Conservation (phyloP, 2,329 filamentous ascomycete genomes). For the Lithohypha guttulata region DNA sequence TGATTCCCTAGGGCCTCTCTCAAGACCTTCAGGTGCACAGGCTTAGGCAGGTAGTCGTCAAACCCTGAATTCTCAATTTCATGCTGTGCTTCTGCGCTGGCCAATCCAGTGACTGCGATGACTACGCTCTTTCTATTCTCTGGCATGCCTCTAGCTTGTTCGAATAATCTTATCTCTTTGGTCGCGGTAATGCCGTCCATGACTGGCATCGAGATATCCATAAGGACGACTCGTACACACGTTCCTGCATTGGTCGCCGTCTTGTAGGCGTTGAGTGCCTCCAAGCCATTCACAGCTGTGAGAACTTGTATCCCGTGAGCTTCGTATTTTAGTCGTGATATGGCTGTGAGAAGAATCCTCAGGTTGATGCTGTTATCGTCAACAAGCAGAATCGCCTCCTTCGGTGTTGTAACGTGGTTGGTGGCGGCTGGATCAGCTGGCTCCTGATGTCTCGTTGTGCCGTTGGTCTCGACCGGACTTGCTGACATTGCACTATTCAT, state of each 20-base stretch:
- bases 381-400: constrained; percentile 27
- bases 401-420: constrained; percentile 11
- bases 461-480: too few relatives aligned
- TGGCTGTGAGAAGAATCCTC: constrained; percentile 30
- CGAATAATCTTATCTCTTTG: constrained; percentile 31
- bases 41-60: constrained; percentile 26
- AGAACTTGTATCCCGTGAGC: too few relatives aligned
- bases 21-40: constrained; percentile 15
- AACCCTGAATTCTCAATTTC: constrained; percentile 25
- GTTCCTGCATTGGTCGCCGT: too few relatives aligned
- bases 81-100: constrained; percentile 20
- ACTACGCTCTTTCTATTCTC: constrained; percentile 11
- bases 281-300: constrained; percentile 29
- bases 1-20: not conserved
- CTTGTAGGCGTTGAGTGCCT: constrained; percentile 30
- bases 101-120: constrained; percentile 26
- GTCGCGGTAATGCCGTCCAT: constrained; percentile 38
- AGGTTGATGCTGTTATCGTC: constrained; percentile 36
- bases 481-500: too few relatives aligned
- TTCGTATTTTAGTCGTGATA: too few relatives aligned
- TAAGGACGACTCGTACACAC: constrained; percentile 35
- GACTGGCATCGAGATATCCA: constrained; percentile 40
- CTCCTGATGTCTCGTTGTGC: too few relatives aligned
- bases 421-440: too few relatives aligned
- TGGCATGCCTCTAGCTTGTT: too few relatives aligned